Evolutionary conservation across 192 early-diverging fungal species (phyloP), one percentile per base, ranked within the genome.

Genomic region (Globomyces pollinis-pini): DNA sequence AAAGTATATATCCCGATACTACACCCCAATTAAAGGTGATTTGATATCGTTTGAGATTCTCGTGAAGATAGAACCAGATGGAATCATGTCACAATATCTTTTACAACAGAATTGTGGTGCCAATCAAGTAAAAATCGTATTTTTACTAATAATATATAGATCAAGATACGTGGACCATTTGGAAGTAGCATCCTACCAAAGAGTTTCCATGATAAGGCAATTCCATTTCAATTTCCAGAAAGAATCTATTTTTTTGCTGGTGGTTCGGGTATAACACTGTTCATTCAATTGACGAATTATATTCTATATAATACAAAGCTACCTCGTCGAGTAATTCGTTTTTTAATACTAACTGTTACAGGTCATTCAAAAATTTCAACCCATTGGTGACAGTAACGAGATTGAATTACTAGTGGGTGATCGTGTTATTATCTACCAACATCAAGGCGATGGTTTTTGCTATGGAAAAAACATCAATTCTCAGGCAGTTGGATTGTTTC

Each of bases 131-230:
- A 71, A 71, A 65, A 65, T 65, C 34, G 60, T n/a, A n/a, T n/a
- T n/a, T 62, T 60, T 42, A 54, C 67, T 13, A 70, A 66, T 15
- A 70, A 76, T 44, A 6, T 51, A 1, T 70, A 76, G 33, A 53
- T 68, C 56, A 67, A 67, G 63, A 62, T 76, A 36, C 56, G 74
- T n/a, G 74, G 74, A 29, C 70, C 74, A 24, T 72, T 76, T 61
- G 74, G 74, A 16, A 49, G 54, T n/a, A 47, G 63, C 3, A 32
- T 71, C 2, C 43, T 69, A 6, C 8, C 50, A 8, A 62, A 0
- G 28, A 64, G 5, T 15, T n/a, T 28, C 60, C 60, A 61, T 57
- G 71, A 11, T 9, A 38, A 6, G 62, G 69, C 0, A 23, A 24
- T 59, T n/a, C 69, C 74, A 0, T 33, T 15, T 8, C 18, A 61